Conservation (phyloP, 2,329 filamentous ascomycete genomes). For the Scleromitrula shiraiana region DNA sequence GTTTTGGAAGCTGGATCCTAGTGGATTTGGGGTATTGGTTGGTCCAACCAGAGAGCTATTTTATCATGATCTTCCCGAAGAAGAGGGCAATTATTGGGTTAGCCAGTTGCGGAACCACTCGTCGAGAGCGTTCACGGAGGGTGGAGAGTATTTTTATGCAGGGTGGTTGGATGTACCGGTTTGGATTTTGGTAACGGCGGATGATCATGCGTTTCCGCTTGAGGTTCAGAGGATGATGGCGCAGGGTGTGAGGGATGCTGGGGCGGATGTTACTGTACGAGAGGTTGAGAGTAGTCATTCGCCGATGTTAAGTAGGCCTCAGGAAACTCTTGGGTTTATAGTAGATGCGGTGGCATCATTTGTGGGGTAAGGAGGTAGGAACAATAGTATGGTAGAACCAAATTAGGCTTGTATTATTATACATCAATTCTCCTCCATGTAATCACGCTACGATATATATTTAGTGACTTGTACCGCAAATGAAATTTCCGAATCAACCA, state of each 20-base stretch:
- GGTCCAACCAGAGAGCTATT: constrained; percentile 32
- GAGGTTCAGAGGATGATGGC: constrained; percentile 31
- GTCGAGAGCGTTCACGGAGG: constrained; percentile 35
- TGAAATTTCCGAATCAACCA: no score
- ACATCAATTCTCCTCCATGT: no score
- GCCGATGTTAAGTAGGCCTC: constrained; percentile 36
- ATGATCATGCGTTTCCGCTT: constrained; percentile 34
- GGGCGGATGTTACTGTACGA: constrained; percentile 28
- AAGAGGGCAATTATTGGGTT: constrained; percentile 35
- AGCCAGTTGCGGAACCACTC: constrained; percentile 32
- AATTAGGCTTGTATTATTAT: not conserved
- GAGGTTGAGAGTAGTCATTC: constrained; percentile 36
- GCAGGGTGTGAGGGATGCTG: constrained; percentile 31
- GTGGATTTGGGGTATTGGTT: constrained; percentile 33
- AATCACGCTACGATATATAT: no score
- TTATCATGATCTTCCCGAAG: constrained; percentile 37
- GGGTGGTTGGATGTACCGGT: constrained; percentile 26
- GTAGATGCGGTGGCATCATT: constrained; percentile 31
- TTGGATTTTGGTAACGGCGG: constrained; percentile 33
- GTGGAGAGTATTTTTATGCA: constrained; percentile 27
- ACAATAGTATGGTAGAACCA: not conserved
- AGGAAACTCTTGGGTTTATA: constrained; percentile 31
- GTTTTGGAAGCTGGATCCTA: constrained; percentile 32
- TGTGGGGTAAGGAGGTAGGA: not conserved
- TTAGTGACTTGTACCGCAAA: no score